Conservation (phyloP, 208 protist genomes). For the Leishmania turanica region DNA sequence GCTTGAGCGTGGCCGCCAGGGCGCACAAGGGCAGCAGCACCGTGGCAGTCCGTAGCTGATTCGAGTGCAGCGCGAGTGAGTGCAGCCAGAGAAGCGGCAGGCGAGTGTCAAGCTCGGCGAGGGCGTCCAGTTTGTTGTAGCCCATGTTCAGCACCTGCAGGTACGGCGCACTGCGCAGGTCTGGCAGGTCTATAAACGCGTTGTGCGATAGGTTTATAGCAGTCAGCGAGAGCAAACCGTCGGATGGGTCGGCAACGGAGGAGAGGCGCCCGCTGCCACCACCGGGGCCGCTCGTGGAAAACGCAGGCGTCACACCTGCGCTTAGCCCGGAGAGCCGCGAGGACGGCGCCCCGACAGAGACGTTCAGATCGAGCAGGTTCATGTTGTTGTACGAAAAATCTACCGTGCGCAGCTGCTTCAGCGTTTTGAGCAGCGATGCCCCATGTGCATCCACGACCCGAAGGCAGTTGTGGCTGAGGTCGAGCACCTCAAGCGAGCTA, state of each 20-base stretch:
- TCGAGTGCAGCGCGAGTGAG: constrained; percentile 54
- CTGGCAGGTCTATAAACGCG: constrained; percentile 73
- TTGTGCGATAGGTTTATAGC: constrained; percentile 79
- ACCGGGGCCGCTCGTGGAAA: neutral
- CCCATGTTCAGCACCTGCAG: constrained; percentile 69
- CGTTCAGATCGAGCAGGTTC: constrained; percentile 55
- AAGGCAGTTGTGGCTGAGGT: constrained; percentile 77
- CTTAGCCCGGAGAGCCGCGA: constrained; percentile 4
- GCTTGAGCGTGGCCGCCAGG: constrained; percentile 59
- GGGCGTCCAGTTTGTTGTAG: constrained; percentile 71
- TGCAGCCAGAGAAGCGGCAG: constrained; percentile 63
- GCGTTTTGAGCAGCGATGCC: constrained; percentile 45
- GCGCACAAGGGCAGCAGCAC: constrained; percentile 61
- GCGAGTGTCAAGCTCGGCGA: constrained; percentile 57
- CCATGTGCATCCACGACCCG: constrained; percentile 64
- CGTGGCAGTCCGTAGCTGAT: constrained; percentile 39
- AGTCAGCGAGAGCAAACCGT: constrained; percentile 29
- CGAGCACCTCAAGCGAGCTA: constrained; percentile 64
- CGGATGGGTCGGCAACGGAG: constrained; percentile 17
- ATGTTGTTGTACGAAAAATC: constrained; percentile 80
- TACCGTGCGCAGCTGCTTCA: constrained; percentile 46
- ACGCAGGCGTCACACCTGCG: neutral
- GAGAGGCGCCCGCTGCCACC: neutral
- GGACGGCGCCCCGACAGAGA: constrained; percentile 17
- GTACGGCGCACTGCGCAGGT: constrained; percentile 67